A percentile compares a stretch with the other conserved stretches of the same genome.
phyloP scores from a whole-genome alignment of 257 asterid species.

The Agastache rugosa region DNA sequence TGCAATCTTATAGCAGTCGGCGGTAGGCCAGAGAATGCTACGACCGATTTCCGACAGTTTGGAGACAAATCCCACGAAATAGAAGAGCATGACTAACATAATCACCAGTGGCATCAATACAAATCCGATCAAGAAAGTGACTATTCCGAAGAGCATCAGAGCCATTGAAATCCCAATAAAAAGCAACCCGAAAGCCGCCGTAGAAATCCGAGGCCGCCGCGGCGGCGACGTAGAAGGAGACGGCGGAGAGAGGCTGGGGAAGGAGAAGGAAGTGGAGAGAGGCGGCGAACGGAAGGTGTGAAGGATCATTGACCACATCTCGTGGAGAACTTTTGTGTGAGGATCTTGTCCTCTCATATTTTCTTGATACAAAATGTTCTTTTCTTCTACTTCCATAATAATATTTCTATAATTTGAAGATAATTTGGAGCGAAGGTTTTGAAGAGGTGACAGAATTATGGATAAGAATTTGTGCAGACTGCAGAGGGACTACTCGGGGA shows the following conservation, averaged over 20 bases:
- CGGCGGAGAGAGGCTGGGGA: conserved; percentile 29
- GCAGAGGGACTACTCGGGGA: neutral
- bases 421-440: neutral
- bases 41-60: conserved; percentile 51
- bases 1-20: conserved; percentile 30
- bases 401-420: neutral
- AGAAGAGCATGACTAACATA: conserved; percentile 48
- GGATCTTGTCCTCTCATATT: conserved; percentile 47
- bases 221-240: conserved; percentile 31
- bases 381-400: neutral
- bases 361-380: neutral
- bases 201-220: conserved; percentile 40
- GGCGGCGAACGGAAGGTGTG: conserved; percentile 49
- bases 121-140: conserved; percentile 56
- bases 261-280: conserved; percentile 37
- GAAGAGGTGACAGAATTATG: neutral
- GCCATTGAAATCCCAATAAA: conserved; percentile 60
- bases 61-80: conserved; percentile 47
- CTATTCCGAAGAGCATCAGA: conserved; percentile 62
- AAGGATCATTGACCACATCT: conserved; percentile 57
- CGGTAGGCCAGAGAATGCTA: conserved; percentile 47
- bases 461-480: conserved; percentile 19
- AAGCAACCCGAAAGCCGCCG: conserved; percentile 59
- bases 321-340: conserved; percentile 40
- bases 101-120: conserved; percentile 62